Conservation (phyloP, 1,284 basidiomycete genomes). For the Cystobasidium pallidum region DNA sequence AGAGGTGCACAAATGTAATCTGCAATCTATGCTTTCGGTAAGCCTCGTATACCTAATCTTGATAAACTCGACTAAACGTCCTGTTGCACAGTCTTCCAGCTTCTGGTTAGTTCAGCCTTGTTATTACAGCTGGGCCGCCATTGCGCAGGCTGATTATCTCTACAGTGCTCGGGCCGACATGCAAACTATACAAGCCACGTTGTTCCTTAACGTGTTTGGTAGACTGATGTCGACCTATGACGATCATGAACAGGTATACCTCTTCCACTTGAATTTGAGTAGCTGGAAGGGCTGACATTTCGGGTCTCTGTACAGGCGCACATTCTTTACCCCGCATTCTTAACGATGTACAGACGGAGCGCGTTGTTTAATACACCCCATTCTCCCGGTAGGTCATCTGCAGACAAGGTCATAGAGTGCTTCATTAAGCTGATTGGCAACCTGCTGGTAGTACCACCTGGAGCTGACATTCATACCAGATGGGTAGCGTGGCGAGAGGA, state of each 20-base stretch:
- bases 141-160: background rate
- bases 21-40: conserved; percentile 30
- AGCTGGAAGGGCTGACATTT: too few species aligned
- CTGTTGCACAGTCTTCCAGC: background rate
- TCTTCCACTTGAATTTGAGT: too few species aligned
- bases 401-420: too few species aligned
- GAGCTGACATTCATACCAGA: conserved; percentile 46
- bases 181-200: conserved; percentile 38
- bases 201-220: conserved; percentile 31
- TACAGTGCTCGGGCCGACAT: conserved; percentile 35
- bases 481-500: conserved; percentile 53
- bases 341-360: conserved; percentile 41
- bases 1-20: conserved; percentile 18
- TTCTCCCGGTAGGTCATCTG: conserved; percentile 3
- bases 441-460: conserved; percentile 44
- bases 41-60: background rate
- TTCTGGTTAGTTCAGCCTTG: conserved; percentile 13
- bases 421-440: too few species aligned
- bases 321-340: conserved; percentile 50
- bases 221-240: conserved; percentile 36
- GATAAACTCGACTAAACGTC: background rate
- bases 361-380: conserved; percentile 9
- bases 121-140: too few species aligned
- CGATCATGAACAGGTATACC: conserved; percentile 31
- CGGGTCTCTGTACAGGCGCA: conserved; percentile 38